These are phyloP conservation scores for Termitomyces heimii DNA, from an alignment of 768 basidiomycete species.

Conservation along the genomic window DNA sequence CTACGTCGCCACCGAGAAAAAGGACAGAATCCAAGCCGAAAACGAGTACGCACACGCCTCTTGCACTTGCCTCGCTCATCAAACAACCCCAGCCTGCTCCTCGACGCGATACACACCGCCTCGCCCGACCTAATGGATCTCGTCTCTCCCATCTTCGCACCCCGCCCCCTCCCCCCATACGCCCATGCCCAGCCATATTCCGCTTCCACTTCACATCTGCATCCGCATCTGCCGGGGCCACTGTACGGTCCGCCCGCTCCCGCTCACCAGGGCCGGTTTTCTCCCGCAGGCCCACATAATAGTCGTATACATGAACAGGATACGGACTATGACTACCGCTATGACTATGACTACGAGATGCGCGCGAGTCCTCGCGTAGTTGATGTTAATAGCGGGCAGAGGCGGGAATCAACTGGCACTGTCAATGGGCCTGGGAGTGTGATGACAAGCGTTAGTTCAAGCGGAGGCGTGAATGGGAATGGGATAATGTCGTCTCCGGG, in stretches of 20 bases:
- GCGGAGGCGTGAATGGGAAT: background rate
- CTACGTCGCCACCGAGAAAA: slow-evolving; percentile 31
- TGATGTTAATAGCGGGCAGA: background rate
- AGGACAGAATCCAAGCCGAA: slow-evolving; percentile 41
- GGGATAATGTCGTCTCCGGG: background rate
- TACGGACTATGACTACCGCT: background rate
- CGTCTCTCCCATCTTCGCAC: slow-evolving; percentile 3
- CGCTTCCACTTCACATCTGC: background rate
- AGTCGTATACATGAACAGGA: background rate
- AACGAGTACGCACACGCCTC: slow-evolving; percentile 33
- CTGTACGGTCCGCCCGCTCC: background rate
- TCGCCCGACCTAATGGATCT: slow-evolving; percentile 11
- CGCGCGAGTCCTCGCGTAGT: background rate
- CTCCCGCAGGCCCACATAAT: background rate
- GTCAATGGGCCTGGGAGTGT: background rate
- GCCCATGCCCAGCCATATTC: background rate
- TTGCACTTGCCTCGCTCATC: background rate
- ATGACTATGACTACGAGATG: background rate
- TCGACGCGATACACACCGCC: slow-evolving; percentile 26
- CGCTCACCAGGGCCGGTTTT: background rate
- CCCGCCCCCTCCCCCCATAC: background rate
- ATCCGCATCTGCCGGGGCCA: background rate
- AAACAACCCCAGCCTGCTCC: slow-evolving; percentile 23
- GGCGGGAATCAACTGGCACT: background rate
- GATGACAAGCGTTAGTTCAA: background rate